Evolutionary conservation across 1,284 basidiomycete species (phyloP).

Genomic region (Ganoderma leucocontextum): DNA sequence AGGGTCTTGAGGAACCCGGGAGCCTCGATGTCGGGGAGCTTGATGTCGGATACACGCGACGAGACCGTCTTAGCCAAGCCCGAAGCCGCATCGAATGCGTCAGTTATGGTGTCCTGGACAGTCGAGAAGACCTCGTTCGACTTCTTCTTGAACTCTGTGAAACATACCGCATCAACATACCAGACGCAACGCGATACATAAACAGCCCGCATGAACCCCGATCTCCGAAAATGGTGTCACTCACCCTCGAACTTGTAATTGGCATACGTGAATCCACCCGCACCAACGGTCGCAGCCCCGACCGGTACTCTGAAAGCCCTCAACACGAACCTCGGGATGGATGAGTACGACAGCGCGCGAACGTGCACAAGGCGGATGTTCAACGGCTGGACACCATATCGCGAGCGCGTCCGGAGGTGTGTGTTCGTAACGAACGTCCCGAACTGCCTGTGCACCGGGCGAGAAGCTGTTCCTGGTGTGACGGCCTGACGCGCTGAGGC

Average conservation of each 20-base stretch:
- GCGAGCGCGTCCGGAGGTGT: constrained; percentile 50
- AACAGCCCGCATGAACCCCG: background rate
- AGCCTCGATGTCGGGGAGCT: constrained; percentile 72
- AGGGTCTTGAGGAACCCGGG: constrained; percentile 79
- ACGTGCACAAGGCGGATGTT: constrained; percentile 71
- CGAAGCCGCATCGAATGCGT: constrained; percentile 71
- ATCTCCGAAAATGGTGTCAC: constrained; percentile 36
- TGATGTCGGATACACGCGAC: constrained; percentile 63
- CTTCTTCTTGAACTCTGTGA: constrained; percentile 71
- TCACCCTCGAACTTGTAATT: constrained; percentile 94
- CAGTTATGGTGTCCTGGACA: constrained; percentile 74
- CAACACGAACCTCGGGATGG: constrained; percentile 84
- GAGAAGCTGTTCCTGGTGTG: constrained; percentile 39
- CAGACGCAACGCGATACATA: background rate
- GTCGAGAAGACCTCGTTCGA: constrained; percentile 71
- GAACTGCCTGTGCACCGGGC: constrained; percentile 62
- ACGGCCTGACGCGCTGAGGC: constrained; percentile 41
- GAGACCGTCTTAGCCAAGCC: constrained; percentile 68
- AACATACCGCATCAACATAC: background rate
- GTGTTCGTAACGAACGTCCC: constrained; percentile 62
- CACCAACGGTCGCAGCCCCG: constrained; percentile 86
- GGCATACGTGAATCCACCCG: constrained; percentile 90
- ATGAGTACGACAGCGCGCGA: constrained; percentile 83
- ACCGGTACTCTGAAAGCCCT: constrained; percentile 87
- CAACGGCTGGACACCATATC: constrained; percentile 52